Conservation (phyloP, 208 protist genomes). For the Angomonas desouzai region DNA sequence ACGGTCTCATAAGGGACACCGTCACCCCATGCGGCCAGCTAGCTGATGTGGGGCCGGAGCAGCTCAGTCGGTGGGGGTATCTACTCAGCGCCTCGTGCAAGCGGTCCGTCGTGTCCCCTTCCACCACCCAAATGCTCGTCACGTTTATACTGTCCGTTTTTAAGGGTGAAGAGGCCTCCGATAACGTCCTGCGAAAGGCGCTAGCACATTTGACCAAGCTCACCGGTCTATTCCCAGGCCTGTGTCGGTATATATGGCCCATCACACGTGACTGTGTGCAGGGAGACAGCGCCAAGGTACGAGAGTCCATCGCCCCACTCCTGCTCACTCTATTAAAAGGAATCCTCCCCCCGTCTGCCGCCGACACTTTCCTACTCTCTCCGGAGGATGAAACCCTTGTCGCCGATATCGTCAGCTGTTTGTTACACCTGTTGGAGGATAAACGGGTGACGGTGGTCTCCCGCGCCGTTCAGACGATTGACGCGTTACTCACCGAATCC, state of each 20-base stretch:
- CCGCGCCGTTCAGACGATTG: constrained; percentile 57
- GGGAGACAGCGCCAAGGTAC: constrained; percentile 67
- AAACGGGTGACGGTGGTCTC: constrained; percentile 65
- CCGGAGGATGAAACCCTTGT: constrained; percentile 20
- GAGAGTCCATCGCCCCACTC: constrained; percentile 73
- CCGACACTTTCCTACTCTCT: constrained; percentile 5
- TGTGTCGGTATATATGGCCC: constrained; percentile 66
- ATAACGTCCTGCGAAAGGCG: constrained; percentile 42
- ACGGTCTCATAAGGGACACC: constrained; percentile 23
- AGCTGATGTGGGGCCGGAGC: constrained; percentile 14
- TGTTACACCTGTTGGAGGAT: constrained; percentile 74
- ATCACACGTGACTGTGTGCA: constrained; percentile 56
- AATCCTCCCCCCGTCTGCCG: neutral
- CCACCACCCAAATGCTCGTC: constrained; percentile 46
- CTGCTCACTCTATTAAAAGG: constrained; percentile 51
- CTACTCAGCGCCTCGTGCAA: constrained; percentile 29
- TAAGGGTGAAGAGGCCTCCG: constrained; percentile 32
- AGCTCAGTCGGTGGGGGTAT: constrained; percentile 34
- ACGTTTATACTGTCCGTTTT: constrained; percentile 69
- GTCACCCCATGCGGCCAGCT: constrained; percentile 19
- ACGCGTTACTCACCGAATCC: constrained; percentile 57
- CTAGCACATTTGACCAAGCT: constrained; percentile 56
- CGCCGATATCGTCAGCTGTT: constrained; percentile 53
- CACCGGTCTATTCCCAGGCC: constrained; percentile 39
- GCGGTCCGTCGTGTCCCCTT: constrained; percentile 43